Percentiles rank a stretch among this genome's conserved stretches.
These are phyloP conservation scores for Colletotrichum aenigma DNA, from an alignment of 2,329 filamentous ascomycete genomes.

Conservation along the genomic window DNA sequence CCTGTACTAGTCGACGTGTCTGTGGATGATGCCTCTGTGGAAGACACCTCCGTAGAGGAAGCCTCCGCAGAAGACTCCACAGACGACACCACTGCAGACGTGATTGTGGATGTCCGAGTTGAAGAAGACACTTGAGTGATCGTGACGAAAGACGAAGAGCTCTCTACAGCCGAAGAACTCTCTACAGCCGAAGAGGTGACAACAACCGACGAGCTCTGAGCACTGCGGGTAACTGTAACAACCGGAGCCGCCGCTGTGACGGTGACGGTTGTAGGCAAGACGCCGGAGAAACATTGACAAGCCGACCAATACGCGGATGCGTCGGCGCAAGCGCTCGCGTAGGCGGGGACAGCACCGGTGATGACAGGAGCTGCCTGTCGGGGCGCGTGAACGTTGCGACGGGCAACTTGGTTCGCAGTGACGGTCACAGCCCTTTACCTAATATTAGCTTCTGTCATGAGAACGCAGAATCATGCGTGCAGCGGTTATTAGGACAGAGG, in stretches of 20 bases:
- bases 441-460: not conserved
- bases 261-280: slow-evolving; percentile 18
- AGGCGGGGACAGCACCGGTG: slow-evolving; percentile 12
- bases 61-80: not conserved
- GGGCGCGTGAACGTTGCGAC: not conserved
- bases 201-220: not conserved
- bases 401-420: not conserved
- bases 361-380: not conserved
- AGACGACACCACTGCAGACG: not conserved
- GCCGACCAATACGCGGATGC: slow-evolving; percentile 20
- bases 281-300: slow-evolving; percentile 23
- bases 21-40: not conserved
- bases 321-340: slow-evolving; percentile 20
- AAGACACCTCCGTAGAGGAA: not conserved
- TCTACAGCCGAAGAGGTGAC: not conserved
- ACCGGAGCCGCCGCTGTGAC: slow-evolving; percentile 11
- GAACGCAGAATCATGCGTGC: not conserved
- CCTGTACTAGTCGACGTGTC: not conserved
- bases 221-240: not conserved
- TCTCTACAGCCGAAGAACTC: not conserved
- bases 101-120: not conserved
- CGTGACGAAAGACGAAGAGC: not conserved
- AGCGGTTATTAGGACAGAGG: not conserved
- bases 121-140: not conserved
- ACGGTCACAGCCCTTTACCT: not conserved